These are phyloP conservation scores for Fusarium sp. DNA, from an alignment of 2,329 filamentous ascomycete species.

Conservation along the genomic window DNA sequence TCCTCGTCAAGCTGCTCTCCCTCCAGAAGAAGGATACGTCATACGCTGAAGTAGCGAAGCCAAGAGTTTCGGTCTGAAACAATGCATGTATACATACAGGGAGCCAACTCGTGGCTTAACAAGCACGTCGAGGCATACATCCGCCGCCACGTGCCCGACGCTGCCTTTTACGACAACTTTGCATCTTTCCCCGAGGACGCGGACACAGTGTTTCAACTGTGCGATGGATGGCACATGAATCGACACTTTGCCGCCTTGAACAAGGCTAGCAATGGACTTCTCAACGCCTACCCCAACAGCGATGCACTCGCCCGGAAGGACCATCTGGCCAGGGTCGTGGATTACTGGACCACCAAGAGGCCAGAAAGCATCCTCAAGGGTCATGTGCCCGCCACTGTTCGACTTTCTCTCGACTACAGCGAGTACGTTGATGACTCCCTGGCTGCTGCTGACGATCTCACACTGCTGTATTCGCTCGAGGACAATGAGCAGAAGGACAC, in stretches of 20 bases:
- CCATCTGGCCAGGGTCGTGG: slow-evolving; percentile 49
- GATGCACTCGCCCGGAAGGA: slow-evolving; percentile 54
- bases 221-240: slow-evolving; percentile 51
- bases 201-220: slow-evolving; percentile 46
- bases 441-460: slow-evolving; percentile 52
- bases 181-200: slow-evolving; percentile 42
- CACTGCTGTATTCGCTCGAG: slow-evolving; percentile 50
- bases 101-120: slow-evolving; percentile 49
- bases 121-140: slow-evolving; percentile 48
- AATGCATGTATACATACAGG: slow-evolving; percentile 39
- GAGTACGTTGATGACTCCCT: slow-evolving; percentile 55
- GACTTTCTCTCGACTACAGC: slow-evolving; percentile 52
- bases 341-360: slow-evolving; percentile 53
- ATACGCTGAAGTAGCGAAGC: background rate
- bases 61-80: background rate
- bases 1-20: slow-evolving; percentile 29
- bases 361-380: slow-evolving; percentile 47
- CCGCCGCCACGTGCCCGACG: slow-evolving; percentile 43
- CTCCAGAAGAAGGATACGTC: slow-evolving; percentile 30
- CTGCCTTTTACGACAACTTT: slow-evolving; percentile 46
- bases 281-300: slow-evolving; percentile 55
- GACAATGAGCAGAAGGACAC: slow-evolving; percentile 47
- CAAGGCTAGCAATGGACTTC: slow-evolving; percentile 43
- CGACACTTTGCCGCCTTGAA: slow-evolving; percentile 50
- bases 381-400: slow-evolving; percentile 49